Evolutionary conservation across 2,329 filamentous ascomycete species (phyloP), one percentile per base, ranked within the genome.

Genomic region (Polytolypa hystricis): DNA sequence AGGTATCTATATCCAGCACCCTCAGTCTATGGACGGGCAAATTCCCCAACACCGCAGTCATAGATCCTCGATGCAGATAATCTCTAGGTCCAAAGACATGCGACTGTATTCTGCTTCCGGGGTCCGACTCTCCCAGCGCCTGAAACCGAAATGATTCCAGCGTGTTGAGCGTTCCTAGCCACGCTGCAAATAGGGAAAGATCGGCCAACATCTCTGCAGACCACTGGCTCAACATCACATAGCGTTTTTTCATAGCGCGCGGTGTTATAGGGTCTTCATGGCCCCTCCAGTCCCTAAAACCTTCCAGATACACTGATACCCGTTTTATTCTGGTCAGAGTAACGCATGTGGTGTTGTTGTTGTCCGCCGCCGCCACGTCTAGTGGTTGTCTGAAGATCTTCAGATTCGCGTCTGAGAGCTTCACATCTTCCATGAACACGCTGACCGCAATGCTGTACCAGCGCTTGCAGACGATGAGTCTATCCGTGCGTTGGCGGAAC

Each of bases 1-100:
- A 39, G 8, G 37, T 39, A 14, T 39, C 37, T 10, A 39, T 16
- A 15, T 33, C 32, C 23, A 39, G 17, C 18, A 30, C 37, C 15
- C 6, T 34, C 6, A 39, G 14, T 10, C 37, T 10, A 5, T 19
- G n/a, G 5, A 14, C 21, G n/a, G 37, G 31, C 10, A 39, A 34
- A 18, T 28, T 39, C 16, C 27, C 30, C 8, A 32, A 34, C 26
- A 39, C 14, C 14, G 30, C 7, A n/a, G 23, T 25, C 16, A 34
- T 19, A 15, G 37, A 23, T 9, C 30, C 10, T 16, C 25, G 17
- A 34, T 25, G 11, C 30, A 14, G 19, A 31, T 34, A 17, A 10
- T 29, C 27, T 15, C 20, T 23, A 30, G 26, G 6, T 33, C 17
- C 17, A 21, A 15, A 15, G 35, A 39, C 14, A 34, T 11, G 16